Evolutionary conservation across 2,329 filamentous ascomycete species (phyloP).

Genomic region (Colletotrichum sp.): DNA sequence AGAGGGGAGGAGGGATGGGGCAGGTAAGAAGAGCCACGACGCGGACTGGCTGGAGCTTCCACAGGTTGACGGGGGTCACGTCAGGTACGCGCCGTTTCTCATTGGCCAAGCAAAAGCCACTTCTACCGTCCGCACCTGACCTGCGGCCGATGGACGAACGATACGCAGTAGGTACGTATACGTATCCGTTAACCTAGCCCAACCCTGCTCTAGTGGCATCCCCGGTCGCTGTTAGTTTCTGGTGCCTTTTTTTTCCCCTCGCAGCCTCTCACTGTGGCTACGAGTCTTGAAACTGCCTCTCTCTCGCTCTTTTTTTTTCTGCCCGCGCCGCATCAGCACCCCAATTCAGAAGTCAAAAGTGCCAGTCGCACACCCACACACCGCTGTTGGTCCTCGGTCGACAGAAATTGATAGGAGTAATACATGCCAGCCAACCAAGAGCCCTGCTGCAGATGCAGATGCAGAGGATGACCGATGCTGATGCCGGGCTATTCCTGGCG

Average conservation of each 20-base stretch:
- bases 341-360: neutral
- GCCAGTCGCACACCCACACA: neutral
- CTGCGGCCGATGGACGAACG: conserved; percentile 8
- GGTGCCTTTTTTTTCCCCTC: neutral
- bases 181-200: neutral
- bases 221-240: conserved; percentile 11
- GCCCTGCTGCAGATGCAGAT: neutral
- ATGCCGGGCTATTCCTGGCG: neutral
- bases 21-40: neutral
- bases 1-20: neutral
- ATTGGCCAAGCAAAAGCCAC: conserved; percentile 11
- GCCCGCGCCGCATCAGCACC: neutral
- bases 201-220: neutral
- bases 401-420: neutral
- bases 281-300: neutral
- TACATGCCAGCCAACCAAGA: neutral
- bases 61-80: neutral
- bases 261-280: neutral
- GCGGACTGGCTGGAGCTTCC: neutral
- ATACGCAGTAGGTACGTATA: neutral
- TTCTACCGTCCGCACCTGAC: conserved; percentile 5
- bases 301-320: neutral
- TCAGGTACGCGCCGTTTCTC: conserved; percentile 4
- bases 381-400: conserved; percentile 5
- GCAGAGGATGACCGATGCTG: neutral